phyloP scores from a whole-genome alignment of 192 early-diverging fungal genomes.

The Entomortierella chlamydospora region DNA sequence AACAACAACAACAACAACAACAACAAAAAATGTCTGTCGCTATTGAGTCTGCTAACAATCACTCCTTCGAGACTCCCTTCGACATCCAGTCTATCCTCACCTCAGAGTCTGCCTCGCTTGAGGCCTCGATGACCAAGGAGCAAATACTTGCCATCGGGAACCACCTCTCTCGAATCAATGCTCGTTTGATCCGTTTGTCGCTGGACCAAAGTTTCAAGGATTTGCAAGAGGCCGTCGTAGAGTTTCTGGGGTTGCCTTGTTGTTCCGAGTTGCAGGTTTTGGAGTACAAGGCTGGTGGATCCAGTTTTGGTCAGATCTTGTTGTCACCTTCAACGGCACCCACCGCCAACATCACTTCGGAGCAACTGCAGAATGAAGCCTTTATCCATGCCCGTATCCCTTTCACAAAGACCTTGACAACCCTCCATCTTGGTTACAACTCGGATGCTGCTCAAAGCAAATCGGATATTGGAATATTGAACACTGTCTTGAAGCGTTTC shows the following conservation, averaged over 20 bases:
- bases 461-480: slow-evolving; percentile 18
- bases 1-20: not conserved
- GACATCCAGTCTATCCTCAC: slow-evolving; percentile 22
- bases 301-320: slow-evolving; percentile 25
- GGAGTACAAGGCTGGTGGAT: slow-evolving; percentile 26
- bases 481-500: slow-evolving; percentile 14
- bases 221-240: slow-evolving; percentile 15
- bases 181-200: slow-evolving; percentile 3
- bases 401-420: slow-evolving; percentile 12
- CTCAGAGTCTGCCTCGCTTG: slow-evolving; percentile 22
- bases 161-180: slow-evolving; percentile 6
- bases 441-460: slow-evolving; percentile 18
- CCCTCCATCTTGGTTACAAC: slow-evolving; percentile 28
- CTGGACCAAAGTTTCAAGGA: slow-evolving; percentile 26
- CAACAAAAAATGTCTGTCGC: not conserved
- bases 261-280: slow-evolving; percentile 20
- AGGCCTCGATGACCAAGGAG: slow-evolving; percentile 32
- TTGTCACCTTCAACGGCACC: slow-evolving; percentile 4
- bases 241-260: slow-evolving; percentile 14
- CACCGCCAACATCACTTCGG: not conserved
- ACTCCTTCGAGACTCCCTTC: not conserved
- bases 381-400: slow-evolving; percentile 6
- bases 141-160: slow-evolving; percentile 21
- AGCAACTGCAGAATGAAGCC: not conserved
- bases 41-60: not conserved